phyloP scores from a whole-genome alignment of 352 stramenopile genomes.

The Globisporangium irregulare region DNA sequence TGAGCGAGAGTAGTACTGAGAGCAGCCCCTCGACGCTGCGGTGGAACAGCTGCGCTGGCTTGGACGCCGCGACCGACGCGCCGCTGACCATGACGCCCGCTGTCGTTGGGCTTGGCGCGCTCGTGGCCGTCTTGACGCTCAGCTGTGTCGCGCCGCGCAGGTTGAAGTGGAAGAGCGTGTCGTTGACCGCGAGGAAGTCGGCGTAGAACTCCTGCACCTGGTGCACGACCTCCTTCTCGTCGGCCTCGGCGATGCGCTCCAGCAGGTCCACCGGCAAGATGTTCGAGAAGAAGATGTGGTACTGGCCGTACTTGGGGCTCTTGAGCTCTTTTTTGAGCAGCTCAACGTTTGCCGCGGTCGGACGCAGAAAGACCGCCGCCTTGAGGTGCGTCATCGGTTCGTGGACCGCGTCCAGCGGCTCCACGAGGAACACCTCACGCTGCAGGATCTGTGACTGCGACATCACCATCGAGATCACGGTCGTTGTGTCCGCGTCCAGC shows the following conservation, averaged over 20 bases:
- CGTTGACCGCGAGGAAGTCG: slow-evolving; percentile 98
- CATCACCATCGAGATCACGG: slow-evolving; percentile 95
- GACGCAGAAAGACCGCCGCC: slow-evolving; percentile 93
- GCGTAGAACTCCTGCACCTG: slow-evolving; percentile 99
- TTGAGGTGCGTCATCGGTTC: slow-evolving; percentile 93
- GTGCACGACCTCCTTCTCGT: slow-evolving; percentile 93
- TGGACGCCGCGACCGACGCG: slow-evolving; percentile 23
- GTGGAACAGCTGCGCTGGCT: slow-evolving; percentile 79
- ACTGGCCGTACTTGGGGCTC: slow-evolving; percentile 95
- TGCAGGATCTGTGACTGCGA: slow-evolving; percentile 95
- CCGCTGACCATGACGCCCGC: slow-evolving; percentile 46
- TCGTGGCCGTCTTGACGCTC: slow-evolving; percentile 37
- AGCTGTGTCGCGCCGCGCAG: slow-evolving; percentile 62
- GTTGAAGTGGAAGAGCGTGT: slow-evolving; percentile 97
- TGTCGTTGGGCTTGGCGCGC: slow-evolving; percentile 27
- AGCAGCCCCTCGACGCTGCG: slow-evolving; percentile 94
- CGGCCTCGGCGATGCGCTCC: slow-evolving; percentile 93
- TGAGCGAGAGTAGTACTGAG: slow-evolving; percentile 93
- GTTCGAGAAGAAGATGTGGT: slow-evolving; percentile 99
- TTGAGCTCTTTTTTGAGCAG: slow-evolving; percentile 91
- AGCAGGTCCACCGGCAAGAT: slow-evolving; percentile 93
- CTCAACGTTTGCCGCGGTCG: slow-evolving; percentile 91
- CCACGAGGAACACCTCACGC: slow-evolving; percentile 95
- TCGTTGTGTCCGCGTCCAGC: slow-evolving; percentile 94
- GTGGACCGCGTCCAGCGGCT: slow-evolving; percentile 82